Evolutionary conservation across 441 rosid genomes (phyloP).

Genomic region (Omphalea diandra): DNA sequence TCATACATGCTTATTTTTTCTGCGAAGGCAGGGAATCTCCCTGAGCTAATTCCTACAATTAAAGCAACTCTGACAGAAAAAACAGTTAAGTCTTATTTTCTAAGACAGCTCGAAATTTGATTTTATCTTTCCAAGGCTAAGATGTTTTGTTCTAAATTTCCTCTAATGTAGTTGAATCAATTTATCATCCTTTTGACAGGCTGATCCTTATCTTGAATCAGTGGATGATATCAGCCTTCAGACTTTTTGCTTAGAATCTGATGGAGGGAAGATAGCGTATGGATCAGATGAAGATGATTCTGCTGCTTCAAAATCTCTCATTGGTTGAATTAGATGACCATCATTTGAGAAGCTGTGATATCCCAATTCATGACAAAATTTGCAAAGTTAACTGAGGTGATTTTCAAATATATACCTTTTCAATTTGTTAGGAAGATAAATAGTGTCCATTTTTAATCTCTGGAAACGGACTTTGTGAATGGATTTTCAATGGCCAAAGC

Average conservation of each 20-base stretch:
- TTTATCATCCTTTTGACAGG: constrained; percentile 42
- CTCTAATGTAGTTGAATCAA: constrained; percentile 21
- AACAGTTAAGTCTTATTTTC: constrained; percentile 45
- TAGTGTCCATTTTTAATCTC: background rate
- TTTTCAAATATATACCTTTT: constrained; percentile 19
- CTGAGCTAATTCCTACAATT: constrained; percentile 62
- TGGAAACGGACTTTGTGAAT: background rate
- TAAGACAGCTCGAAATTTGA: no score
- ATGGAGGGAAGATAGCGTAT: constrained; percentile 35
- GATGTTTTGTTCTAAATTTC: constrained; percentile 17
- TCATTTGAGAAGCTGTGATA: constrained; percentile 55
- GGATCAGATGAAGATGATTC: constrained; percentile 70
- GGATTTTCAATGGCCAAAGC: background rate
- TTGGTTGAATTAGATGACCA: constrained; percentile 47
- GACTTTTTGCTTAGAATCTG: constrained; percentile 42
- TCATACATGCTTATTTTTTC: constrained; percentile 85
- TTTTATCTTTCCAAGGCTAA: constrained; percentile 10
- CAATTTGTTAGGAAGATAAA: constrained; percentile 13
- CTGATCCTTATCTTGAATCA: constrained; percentile 72
- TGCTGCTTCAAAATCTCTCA: constrained; percentile 46
- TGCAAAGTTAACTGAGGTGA: constrained; percentile 69
- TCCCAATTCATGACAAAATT: constrained; percentile 52
- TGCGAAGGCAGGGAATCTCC: constrained; percentile 72
- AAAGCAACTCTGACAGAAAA: constrained; percentile 61
- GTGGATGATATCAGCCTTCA: constrained; percentile 63